Conservation (phyloP, 306 rosid genomes). For the Pterocarpus macrocarpus region DNA sequence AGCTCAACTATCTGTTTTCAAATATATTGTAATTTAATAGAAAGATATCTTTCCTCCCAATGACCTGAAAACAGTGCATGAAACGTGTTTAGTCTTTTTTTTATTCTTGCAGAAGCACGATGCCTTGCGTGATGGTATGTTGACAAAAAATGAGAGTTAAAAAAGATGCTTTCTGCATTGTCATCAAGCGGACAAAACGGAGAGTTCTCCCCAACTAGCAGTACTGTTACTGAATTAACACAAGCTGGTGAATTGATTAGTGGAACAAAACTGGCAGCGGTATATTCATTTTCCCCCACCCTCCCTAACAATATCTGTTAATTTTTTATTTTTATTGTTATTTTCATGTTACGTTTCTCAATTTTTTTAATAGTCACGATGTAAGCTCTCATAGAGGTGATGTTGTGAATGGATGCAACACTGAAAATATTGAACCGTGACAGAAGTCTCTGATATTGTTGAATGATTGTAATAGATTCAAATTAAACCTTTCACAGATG, state of each 20-base stretch:
- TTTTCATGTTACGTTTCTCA: no score
- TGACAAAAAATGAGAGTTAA: slow-evolving; percentile 69
- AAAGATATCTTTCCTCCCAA: no score
- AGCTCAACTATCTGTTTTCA: slow-evolving; percentile 17
- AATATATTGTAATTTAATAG: no score
- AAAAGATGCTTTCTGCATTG: slow-evolving; percentile 63
- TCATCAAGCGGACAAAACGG: slow-evolving; percentile 84
- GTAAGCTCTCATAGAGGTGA: no score
- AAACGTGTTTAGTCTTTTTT: slow-evolving; percentile 23
- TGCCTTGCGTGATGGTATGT: slow-evolving; percentile 59
- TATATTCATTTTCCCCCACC: slow-evolving; percentile 29
- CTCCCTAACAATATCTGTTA: slow-evolving; percentile 10
- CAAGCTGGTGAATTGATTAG: slow-evolving; percentile 85
- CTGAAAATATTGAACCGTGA: no score
- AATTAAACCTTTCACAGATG: no score
- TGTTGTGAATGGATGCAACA: no score
- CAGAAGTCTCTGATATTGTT: no score
- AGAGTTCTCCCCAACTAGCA: slow-evolving; percentile 79
- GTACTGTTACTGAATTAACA: slow-evolving; percentile 83
- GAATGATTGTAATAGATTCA: no score
- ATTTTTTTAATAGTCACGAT: no score
- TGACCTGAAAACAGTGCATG: slow-evolving; percentile 9
- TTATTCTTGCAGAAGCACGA: slow-evolving; percentile 64
- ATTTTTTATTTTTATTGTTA: no score
- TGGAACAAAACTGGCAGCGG: slow-evolving; percentile 65